Percentiles rank a stretch among this genome's conserved stretches.
These are phyloP conservation scores for Ustilago curta DNA, from an alignment of 1,284 basidiomycete species.

Conservation along the genomic window DNA sequence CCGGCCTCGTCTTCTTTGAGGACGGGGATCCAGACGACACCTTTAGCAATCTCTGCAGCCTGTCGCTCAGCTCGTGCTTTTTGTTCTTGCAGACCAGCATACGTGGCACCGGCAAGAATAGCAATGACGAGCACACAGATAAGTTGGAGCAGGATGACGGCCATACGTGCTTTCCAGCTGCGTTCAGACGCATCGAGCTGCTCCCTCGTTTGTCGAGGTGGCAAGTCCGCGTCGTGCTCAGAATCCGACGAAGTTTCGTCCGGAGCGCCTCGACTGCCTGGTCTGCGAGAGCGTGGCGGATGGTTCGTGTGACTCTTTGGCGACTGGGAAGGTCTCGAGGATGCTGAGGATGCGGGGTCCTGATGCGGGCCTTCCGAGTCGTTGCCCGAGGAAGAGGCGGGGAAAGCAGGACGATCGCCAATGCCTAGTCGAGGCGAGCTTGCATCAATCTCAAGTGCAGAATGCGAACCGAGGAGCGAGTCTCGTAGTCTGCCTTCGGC, in stretches of 20 bases:
- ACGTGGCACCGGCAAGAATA: slow-evolving; percentile 45
- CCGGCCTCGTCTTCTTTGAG: slow-evolving; percentile 56
- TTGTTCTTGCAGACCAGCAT: slow-evolving; percentile 56
- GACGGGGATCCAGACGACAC: slow-evolving; percentile 55
- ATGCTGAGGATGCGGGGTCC: slow-evolving; percentile 24
- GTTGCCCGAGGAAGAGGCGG: slow-evolving; percentile 5
- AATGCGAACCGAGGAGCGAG: slow-evolving; percentile 32
- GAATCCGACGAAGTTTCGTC: slow-evolving; percentile 6
- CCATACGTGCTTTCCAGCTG: slow-evolving; percentile 38
- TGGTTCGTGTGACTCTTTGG: slow-evolving; percentile 10
- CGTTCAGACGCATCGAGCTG: slow-evolving; percentile 12
- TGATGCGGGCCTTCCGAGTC: slow-evolving; percentile 6
- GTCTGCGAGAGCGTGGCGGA: slow-evolving; percentile 14
- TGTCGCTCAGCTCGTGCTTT: slow-evolving; percentile 32
- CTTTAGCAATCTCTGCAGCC: slow-evolving; percentile 53
- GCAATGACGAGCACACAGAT: slow-evolving; percentile 49
- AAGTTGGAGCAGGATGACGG: slow-evolving; percentile 46
- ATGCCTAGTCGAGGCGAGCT: slow-evolving; percentile 35
- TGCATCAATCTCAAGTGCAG: slow-evolving; percentile 44
- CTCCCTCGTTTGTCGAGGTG: slow-evolving; percentile 14
- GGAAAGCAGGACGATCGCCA: slow-evolving; percentile 37
- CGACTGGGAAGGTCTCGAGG: slow-evolving; percentile 16
- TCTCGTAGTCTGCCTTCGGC: slow-evolving; percentile 39
- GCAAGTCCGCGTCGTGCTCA: background rate
- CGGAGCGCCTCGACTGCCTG: slow-evolving; percentile 16